Evolutionary conservation across 176 grass and related monocot genomes (phyloP).

Genomic region (Carex parvula): DNA sequence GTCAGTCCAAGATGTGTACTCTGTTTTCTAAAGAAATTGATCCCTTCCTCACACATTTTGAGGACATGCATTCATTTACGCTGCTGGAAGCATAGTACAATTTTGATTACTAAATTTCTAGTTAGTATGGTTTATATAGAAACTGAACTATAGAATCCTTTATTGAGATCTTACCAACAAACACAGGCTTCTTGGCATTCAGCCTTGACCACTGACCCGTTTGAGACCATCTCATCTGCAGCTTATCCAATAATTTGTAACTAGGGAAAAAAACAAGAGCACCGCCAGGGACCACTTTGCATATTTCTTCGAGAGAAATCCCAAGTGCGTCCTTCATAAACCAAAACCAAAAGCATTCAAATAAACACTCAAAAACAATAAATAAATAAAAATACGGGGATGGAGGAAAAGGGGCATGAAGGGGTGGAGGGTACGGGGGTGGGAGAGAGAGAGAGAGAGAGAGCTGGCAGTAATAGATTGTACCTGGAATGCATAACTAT

Average conservation of each 20-base stretch:
- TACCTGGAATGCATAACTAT: slow-evolving; percentile 81
- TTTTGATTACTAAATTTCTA: background rate
- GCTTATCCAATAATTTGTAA: slow-evolving; percentile 88
- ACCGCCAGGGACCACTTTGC: slow-evolving; percentile 73
- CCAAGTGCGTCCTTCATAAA: slow-evolving; percentile 82
- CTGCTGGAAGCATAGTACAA: slow-evolving; percentile 1
- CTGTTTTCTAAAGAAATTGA: background rate
- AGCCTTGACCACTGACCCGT: slow-evolving; percentile 89
- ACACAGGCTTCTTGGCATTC: slow-evolving; percentile 79
- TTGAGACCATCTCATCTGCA: slow-evolving; percentile 62
- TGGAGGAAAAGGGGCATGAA: background rate
- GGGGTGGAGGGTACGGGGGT: background rate
- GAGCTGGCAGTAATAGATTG: background rate
- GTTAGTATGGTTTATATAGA: background rate
- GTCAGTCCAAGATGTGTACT: background rate
- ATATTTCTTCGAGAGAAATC: slow-evolving; percentile 90
- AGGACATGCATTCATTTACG: background rate
- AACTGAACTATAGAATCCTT: slow-evolving; percentile 24
- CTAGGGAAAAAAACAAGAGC: slow-evolving; percentile 95
- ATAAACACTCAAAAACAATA: background rate
- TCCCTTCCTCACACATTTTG: background rate
- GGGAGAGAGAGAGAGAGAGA: background rate
- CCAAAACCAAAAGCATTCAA: slow-evolving; percentile 1
- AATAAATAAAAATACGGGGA: background rate
- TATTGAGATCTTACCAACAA: slow-evolving; percentile 61